Evolutionary conservation across 257 asterid species (phyloP).

Genomic region (Penstemon newberryi): DNA sequence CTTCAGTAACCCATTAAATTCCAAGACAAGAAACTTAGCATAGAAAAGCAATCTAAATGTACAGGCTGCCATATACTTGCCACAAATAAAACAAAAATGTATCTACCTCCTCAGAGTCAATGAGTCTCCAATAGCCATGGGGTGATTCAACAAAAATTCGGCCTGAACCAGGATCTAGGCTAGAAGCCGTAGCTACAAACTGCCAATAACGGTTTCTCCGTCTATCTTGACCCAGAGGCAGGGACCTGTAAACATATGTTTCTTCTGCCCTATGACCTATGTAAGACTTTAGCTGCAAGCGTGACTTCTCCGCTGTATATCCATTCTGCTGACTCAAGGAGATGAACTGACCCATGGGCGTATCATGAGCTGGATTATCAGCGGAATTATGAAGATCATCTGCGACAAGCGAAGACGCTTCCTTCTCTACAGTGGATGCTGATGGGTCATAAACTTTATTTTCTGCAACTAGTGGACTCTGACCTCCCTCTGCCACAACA

Average conservation of each 20-base stretch:
- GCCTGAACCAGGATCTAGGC: slow-evolving; percentile 93
- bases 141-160: slow-evolving; percentile 81
- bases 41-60: background rate
- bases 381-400: slow-evolving; percentile 44
- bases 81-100: background rate
- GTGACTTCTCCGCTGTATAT: slow-evolving; percentile 77
- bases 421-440: slow-evolving; percentile 45
- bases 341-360: slow-evolving; percentile 39
- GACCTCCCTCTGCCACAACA: slow-evolving; percentile 60
- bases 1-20: background rate
- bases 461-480: slow-evolving; percentile 58
- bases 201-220: slow-evolving; percentile 97
- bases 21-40: background rate
- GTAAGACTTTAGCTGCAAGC: slow-evolving; percentile 86
- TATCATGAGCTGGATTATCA: slow-evolving; percentile 43
- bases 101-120: slow-evolving; percentile 81
- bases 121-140: slow-evolving; percentile 76
- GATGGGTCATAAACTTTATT: slow-evolving; percentile 51
- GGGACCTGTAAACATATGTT: slow-evolving; percentile 81
- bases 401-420: slow-evolving; percentile 48
- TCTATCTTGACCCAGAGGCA: slow-evolving; percentile 96
- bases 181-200: slow-evolving; percentile 79
- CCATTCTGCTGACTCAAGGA: slow-evolving; percentile 72
- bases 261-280: slow-evolving; percentile 93
- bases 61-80: background rate